Evolutionary conservation across 208 protist genomes (phyloP).

Genomic region (Leishmania amazonensis): DNA sequence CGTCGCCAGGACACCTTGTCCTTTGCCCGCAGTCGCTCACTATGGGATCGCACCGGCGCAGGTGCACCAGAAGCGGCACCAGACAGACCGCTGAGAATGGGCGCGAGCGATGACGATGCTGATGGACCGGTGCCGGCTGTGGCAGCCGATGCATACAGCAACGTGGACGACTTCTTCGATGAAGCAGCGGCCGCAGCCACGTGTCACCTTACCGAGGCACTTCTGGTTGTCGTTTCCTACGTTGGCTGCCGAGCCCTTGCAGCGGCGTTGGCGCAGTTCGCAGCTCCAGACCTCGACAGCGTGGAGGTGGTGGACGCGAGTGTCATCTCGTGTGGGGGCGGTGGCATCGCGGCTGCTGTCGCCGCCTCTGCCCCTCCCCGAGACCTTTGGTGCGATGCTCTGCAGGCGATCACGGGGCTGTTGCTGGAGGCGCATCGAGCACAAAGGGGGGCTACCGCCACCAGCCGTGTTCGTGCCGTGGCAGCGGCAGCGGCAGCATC

Average conservation of each 20-base stretch:
- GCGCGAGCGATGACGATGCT: background rate
- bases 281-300: background rate
- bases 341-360: background rate
- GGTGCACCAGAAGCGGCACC: background rate
- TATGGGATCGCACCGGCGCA: slow-evolving; percentile 2
- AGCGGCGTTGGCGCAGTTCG: slow-evolving; percentile 3
- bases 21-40: slow-evolving; percentile 8
- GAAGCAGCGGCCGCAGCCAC: slow-evolving; percentile 3
- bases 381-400: slow-evolving; percentile 18
- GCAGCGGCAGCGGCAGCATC: background rate
- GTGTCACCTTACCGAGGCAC: slow-evolving; percentile 21
- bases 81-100: background rate
- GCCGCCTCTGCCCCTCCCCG: background rate
- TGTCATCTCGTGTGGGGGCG: background rate
- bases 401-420: slow-evolving; percentile 16
- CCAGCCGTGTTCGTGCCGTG: background rate
- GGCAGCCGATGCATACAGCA: background rate
- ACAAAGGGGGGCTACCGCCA: background rate
- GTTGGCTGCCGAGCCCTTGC: slow-evolving; percentile 23
- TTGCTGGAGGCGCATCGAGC: slow-evolving; percentile 18
- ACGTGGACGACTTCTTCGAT: background rate
- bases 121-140: background rate
- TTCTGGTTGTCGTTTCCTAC: slow-evolving; percentile 23
- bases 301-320: background rate
- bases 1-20: no score